A percentile compares a stretch with the other conserved stretches of the same genome.
Conservation (phyloP, 306 rosid genomes). For the Dalbergia cochinchinensis region DNA sequence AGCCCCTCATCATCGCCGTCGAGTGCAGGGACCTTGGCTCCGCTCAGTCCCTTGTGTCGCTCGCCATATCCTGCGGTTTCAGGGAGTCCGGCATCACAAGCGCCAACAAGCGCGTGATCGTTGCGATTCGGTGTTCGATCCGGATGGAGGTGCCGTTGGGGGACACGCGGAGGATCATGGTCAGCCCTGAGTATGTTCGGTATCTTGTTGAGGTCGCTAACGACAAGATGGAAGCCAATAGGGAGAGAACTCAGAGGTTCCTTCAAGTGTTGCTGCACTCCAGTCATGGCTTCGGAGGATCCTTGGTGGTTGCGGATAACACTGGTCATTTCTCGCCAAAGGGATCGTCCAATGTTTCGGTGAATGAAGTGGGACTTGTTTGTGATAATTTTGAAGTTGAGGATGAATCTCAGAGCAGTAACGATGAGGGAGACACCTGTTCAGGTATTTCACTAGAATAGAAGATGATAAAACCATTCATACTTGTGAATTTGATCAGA, state of each 20-base stretch:
- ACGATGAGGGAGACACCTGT: constrained; percentile 41
- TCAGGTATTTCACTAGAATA: constrained; percentile 58
- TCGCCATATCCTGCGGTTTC: constrained; percentile 87
- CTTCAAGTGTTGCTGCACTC: constrained; percentile 53
- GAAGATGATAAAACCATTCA: neutral
- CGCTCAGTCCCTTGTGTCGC: constrained; percentile 81
- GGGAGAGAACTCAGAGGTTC: constrained; percentile 80
- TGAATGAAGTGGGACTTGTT: constrained; percentile 27
- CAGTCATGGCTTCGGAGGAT: constrained; percentile 36
- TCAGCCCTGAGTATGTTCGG: constrained; percentile 71
- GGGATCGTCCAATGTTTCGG: too few relatives aligned
- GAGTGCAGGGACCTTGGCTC: constrained; percentile 82
- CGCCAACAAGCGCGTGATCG: constrained; percentile 77
- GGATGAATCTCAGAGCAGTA: constrained; percentile 43
- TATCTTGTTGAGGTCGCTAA: constrained; percentile 79
- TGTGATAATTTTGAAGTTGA: constrained; percentile 41
- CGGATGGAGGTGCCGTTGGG: constrained; percentile 89
- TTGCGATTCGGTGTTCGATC: constrained; percentile 91
- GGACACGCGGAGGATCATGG: constrained; percentile 62
- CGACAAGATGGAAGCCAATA: constrained; percentile 84
- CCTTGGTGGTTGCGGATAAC: neutral
- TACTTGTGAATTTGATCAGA: neutral
- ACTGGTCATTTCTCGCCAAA: neutral
- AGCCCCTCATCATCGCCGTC: constrained; percentile 87
- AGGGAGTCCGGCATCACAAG: constrained; percentile 90